Conservation (phyloP, 192 early-diverging fungal genomes). For the Mortierella hygrophila region DNA sequence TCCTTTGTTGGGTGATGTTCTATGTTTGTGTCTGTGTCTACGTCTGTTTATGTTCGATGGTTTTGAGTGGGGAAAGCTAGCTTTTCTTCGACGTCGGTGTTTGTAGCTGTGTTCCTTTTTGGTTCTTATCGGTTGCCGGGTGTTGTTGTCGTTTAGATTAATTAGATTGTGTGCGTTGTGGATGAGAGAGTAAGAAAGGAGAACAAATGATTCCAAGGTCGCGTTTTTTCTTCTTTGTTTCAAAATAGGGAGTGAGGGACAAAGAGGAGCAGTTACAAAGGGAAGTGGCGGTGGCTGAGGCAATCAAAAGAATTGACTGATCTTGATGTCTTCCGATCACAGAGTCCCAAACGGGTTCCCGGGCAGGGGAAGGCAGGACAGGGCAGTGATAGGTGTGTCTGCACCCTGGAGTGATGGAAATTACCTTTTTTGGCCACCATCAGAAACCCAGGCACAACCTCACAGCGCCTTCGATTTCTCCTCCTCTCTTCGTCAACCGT, state of each 20-base stretch:
- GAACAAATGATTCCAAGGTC: too few relatives aligned
- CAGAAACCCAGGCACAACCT: too few relatives aligned
- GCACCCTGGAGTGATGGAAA: background rate
- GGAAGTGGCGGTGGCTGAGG: slow-evolving; percentile 1
- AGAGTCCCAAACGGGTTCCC: background rate
- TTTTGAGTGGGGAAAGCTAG: background rate
- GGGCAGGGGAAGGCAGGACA: background rate
- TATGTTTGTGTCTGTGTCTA: background rate
- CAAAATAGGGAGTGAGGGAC: too few relatives aligned
- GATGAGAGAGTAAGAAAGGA: too few relatives aligned
- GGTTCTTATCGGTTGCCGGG: background rate
- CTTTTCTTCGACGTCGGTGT: background rate
- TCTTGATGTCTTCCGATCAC: background rate
- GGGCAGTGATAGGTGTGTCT: background rate
- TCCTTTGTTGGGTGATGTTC: background rate
- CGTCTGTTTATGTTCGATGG: background rate
- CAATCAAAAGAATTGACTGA: background rate
- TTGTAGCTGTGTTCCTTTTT: background rate
- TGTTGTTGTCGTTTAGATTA: too few relatives aligned
- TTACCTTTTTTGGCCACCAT: background rate
- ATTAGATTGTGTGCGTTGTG: too few relatives aligned
- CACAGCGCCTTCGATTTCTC: background rate
- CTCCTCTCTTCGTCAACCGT: background rate
- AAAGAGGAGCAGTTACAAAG: too few relatives aligned
- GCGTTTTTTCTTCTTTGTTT: too few relatives aligned